Evolutionary conservation across 768 basidiomycete genomes (phyloP), one percentile per base, ranked within the genome.

Genomic region (Leucosporidium scottii): DNA sequence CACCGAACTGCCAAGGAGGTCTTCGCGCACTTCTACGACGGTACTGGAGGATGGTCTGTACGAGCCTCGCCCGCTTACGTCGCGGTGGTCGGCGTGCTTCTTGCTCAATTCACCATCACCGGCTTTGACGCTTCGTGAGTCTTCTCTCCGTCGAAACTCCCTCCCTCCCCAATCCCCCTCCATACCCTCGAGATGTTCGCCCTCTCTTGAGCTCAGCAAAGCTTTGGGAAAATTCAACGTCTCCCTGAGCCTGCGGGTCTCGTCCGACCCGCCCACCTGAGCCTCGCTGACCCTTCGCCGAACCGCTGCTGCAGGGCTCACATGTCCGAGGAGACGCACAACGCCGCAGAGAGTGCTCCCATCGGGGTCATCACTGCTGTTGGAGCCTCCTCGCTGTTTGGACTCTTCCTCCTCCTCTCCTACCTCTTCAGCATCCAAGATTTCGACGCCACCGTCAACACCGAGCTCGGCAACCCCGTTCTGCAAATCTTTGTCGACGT

Each of bases 301-400:
- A 44, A 44, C 34, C 34, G n/a, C n/a, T 10, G 4, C 34, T 34
- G 5, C 39, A 44, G 18, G 7, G 27, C 20, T 17, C 58, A 87
- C 85, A 86, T 88, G 86, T 87, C 86, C 0, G 88, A 90, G 78
- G 88, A 91, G 78, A 91, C 89, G 0, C 84, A 79, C 58, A 87
- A 83, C 73, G 85, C 86, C 1, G 84, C 69, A 3, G 36, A 53
- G 0, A 54, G 64, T 82, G 39, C 85, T 83, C 74, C 75, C 0
- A 17, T 62, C 0, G 75, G 75, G 3, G 70, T 76, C 15, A 82
- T 83, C 86, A 51, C 87, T 86, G 1, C 82, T 83, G 34, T 82
- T 86, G 31, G 86, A 86, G 1, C 87, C 21, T 87, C 86, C 6
- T 85, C 87, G 2, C 68, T 88, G 17, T 82, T 90, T 2, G 88